Evolutionary conservation across 148 eudicot species (phyloP), one percentile per base, ranked within the genome.

Genomic region (Chenopodium formosanum): DNA sequence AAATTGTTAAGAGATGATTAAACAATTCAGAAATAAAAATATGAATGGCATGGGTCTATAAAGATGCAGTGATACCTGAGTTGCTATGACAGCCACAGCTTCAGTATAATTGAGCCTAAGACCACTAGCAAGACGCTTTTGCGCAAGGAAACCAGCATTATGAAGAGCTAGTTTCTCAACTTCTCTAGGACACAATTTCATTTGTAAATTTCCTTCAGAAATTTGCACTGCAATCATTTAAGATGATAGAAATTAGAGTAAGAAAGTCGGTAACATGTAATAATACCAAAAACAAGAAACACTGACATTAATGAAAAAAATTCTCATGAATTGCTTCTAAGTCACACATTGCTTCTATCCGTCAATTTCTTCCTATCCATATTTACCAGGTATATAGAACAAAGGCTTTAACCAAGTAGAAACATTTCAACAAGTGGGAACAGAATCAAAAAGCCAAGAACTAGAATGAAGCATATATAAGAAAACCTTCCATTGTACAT

Each of bases 91-190:
- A 23, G 99, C 99, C 46, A 90, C 92, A 58, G 95, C 97, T 89
- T 96, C 99, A 19, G 91, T 76, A 84, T 94, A 89, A 87, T 96
- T 96, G 70, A 96, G 92, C 86, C 91, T 86, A 65, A 91, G 80
- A 16, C 95, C 99, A 48, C 90, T 92, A 74, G 98, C 99, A 67
- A 96, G 92, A 40, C 97, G 97, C 88, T 96, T 96, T 84, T 96
- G 99, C 2, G 98, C 99, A 31, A 96, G 89, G 53, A 82, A 87
- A 79, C 99, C 99, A 50, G 97, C 97, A 86, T 91, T 91, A 76
- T 96, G 98, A 31, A 96, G 90, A 90, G 87, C 91, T 84, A 94
- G 82, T 82, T 96, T 96, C 85, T 94, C 99, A 1, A 90, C 84
- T 85, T 96, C 99, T 86, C 95, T 91, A 22, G 98, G 98, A 67